These are phyloP conservation scores for Aspergillus sp. DNA, from an alignment of 2,329 filamentous ascomycete genomes.

Conservation along the genomic window DNA sequence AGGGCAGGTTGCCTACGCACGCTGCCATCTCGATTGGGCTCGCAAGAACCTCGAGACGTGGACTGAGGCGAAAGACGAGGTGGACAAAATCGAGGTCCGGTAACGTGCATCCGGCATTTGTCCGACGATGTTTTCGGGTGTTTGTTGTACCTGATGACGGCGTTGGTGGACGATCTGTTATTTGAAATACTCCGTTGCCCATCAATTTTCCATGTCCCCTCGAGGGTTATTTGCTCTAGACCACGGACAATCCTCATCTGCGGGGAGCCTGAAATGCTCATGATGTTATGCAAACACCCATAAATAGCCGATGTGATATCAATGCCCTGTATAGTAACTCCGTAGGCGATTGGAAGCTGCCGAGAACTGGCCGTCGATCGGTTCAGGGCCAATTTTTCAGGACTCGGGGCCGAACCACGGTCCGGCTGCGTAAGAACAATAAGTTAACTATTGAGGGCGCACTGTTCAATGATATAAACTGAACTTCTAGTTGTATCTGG, in stretches of 20 bases:
- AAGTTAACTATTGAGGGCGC: neutral
- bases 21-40: constrained; percentile 92
- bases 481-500: neutral
- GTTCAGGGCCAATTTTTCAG: neutral
- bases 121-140: neutral
- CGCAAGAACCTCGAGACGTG: constrained; percentile 87
- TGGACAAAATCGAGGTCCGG: constrained; percentile 72
- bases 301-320: neutral
- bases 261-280: neutral
- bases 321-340: neutral
- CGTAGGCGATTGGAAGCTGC: neutral
- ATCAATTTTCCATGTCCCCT: neutral
- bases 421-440: neutral
- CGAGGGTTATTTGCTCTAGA: neutral
- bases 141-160: neutral
- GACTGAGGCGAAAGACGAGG: constrained; percentile 85
- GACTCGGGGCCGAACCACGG: neutral
- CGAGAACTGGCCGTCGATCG: neutral
- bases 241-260: neutral
- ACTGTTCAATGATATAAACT: too few relatives aligned
- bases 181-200: neutral
- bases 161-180: constrained; percentile 8
- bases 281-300: neutral
- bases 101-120: constrained; percentile 18
- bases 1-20: constrained; percentile 81